Conservation (phyloP, 139 green algal genomes). For the Chlorella sorokiniana region DNA sequence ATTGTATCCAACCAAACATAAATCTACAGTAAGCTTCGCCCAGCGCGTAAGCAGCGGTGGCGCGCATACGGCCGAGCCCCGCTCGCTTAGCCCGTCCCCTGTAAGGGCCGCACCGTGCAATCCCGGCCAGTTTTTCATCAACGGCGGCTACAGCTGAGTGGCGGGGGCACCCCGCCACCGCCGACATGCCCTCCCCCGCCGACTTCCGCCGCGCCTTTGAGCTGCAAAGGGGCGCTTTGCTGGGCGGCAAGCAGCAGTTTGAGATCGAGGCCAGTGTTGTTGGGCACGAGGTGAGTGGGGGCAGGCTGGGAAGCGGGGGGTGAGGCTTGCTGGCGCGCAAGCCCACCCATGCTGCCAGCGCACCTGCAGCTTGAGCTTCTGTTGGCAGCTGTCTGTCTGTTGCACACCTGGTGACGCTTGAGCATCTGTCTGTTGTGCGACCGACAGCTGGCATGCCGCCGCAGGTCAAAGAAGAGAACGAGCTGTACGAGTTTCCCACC, state of each 20-base stretch:
- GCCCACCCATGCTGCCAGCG: no score
- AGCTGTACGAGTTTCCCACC: slow-evolving; percentile 33
- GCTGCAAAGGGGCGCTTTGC: background rate
- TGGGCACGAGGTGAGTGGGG: background rate
- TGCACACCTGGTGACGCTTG: background rate
- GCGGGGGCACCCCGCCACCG: no score
- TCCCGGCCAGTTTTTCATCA: background rate
- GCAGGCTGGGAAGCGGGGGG: background rate
- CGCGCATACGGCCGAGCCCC: no score
- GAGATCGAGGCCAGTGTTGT: background rate
- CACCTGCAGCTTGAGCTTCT: no score
- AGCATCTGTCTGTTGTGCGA: background rate
- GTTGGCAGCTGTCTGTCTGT: background rate
- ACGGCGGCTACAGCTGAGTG: background rate
- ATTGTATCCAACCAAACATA: no score
- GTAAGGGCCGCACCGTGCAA: no score
- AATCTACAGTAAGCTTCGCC: no score
- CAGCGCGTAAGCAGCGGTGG: no score
- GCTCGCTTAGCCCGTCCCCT: no score
- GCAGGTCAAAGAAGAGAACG: background rate
- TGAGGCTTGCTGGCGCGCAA: no score
- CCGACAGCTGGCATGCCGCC: background rate
- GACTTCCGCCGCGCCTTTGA: slow-evolving; percentile 19
- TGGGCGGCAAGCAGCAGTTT: background rate
- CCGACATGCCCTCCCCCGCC: slow-evolving; percentile 8